Evolutionary conservation across 306 rosid species (phyloP).

Genomic region (Notholithocarpus densiflorus): DNA sequence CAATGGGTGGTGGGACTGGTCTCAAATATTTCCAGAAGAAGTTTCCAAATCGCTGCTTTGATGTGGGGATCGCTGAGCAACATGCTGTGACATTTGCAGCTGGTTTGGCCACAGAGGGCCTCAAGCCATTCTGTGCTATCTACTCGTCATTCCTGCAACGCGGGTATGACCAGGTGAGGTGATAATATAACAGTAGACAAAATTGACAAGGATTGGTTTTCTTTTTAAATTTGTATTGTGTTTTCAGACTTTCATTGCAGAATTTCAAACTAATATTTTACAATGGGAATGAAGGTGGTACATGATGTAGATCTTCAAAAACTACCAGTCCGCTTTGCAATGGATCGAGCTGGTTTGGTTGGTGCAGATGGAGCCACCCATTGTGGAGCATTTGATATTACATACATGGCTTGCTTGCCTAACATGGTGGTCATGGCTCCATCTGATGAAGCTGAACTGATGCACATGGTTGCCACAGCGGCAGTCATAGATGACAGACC

Average conservation of each 20-base stretch:
- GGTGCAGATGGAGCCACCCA: constrained; percentile 99
- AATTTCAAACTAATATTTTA: constrained; percentile 7
- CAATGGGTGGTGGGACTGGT: constrained; percentile 97
- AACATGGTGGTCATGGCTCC: constrained; percentile 99
- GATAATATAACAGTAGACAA: background rate
- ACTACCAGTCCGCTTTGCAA: constrained; percentile 81
- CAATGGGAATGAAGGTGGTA: constrained; percentile 46
- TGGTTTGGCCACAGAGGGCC: constrained; percentile 90
- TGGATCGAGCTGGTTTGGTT: constrained; percentile 93
- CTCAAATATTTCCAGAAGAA: constrained; percentile 80
- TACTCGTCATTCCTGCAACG: constrained; percentile 90
- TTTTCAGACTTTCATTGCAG: background rate
- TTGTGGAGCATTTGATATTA: constrained; percentile 88
- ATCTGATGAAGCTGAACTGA: constrained; percentile 86
- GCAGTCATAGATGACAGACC: constrained; percentile 88
- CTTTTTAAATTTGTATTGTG: background rate
- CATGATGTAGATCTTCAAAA: constrained; percentile 95
- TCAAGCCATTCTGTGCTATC: constrained; percentile 91
- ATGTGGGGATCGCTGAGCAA: constrained; percentile 93
- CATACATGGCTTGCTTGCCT: constrained; percentile 96
- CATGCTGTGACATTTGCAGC: constrained; percentile 97
- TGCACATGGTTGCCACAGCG: constrained; percentile 97
- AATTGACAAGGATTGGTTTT: background rate
- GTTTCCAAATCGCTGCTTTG: constrained; percentile 87
- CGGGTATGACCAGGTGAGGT: constrained; percentile 85